Evolutionary conservation across 2,329 filamentous ascomycete genomes (phyloP).

Genomic region (Hymenoscyphus scutula): DNA sequence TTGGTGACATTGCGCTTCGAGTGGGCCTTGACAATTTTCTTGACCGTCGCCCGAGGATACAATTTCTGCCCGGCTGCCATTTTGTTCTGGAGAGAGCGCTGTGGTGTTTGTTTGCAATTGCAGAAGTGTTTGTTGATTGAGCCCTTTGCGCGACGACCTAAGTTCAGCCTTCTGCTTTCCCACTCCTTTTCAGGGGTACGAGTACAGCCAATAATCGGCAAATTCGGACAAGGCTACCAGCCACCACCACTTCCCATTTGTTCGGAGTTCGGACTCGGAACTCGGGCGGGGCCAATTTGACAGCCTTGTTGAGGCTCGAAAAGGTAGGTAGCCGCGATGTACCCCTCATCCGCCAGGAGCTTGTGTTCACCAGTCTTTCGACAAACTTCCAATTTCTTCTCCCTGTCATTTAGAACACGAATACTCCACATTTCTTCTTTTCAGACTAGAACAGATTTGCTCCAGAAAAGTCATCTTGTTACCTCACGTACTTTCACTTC

Average conservation of each 20-base stretch:
- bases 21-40: conserved; percentile 88
- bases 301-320: background rate
- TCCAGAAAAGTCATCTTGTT: background rate
- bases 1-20: conserved; percentile 77
- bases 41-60: conserved; percentile 80
- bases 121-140: background rate
- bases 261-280: background rate
- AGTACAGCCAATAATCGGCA: background rate
- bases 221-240: background rate
- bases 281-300: too few species aligned
- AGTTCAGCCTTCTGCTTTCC: background rate
- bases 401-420: background rate
- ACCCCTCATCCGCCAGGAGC: background rate
- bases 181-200: background rate
- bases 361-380: background rate
- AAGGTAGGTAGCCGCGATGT: background rate
- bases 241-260: background rate
- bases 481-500: background rate
- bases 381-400: background rate
- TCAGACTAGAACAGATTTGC: background rate
- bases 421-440: background rate
- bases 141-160: background rate
- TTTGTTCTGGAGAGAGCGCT: background rate
- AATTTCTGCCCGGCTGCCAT: conserved; percentile 60
- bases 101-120: background rate